Evolutionary conservation across 164 flowering plant species (phyloP).

Genomic region (Akebia trifoliata): DNA sequence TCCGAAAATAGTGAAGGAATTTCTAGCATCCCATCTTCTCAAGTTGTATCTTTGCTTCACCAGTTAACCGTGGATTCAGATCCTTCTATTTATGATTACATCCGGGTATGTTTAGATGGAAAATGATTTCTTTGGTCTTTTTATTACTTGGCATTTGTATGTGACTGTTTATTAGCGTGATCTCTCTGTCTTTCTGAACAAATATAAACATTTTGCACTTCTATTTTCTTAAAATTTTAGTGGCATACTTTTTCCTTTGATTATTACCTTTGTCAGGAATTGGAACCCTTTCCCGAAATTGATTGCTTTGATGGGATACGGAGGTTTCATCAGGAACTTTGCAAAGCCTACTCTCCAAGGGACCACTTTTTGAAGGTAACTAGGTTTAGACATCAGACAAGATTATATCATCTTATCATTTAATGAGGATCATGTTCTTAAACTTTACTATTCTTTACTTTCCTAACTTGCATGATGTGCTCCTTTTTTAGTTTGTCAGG

Average conservation of each 20-base stretch:
- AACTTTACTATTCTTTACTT: neutral
- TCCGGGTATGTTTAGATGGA: constrained; percentile 46
- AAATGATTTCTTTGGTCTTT: neutral
- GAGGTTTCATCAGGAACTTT: constrained; percentile 57
- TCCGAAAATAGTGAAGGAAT: constrained; percentile 29
- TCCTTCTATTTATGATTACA: constrained; percentile 64
- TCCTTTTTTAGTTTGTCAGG: constrained; percentile 51
- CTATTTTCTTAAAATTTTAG: neutral
- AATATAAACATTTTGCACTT: neutral
- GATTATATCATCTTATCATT: neutral
- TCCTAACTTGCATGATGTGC: constrained; percentile 2
- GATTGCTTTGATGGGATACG: constrained; percentile 56
- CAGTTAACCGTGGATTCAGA: constrained; percentile 64
- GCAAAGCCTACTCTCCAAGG: constrained; percentile 52
- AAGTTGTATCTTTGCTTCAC: constrained; percentile 54
- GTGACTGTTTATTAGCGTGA: neutral
- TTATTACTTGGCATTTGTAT: neutral
- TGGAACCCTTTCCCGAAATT: constrained; percentile 85
- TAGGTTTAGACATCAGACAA: neutral
- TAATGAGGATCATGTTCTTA: neutral
- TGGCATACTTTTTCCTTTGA: neutral
- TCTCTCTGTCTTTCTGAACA: neutral
- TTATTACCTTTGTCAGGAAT: constrained; percentile 39
- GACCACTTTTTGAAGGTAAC: constrained; percentile 74
- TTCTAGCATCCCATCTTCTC: constrained; percentile 31